Percentiles rank a stretch among this genome's conserved stretches.
Evolutionary conservation across 164 flowering plant species (phyloP).

Genomic region (Chimonanthus praecox): DNA sequence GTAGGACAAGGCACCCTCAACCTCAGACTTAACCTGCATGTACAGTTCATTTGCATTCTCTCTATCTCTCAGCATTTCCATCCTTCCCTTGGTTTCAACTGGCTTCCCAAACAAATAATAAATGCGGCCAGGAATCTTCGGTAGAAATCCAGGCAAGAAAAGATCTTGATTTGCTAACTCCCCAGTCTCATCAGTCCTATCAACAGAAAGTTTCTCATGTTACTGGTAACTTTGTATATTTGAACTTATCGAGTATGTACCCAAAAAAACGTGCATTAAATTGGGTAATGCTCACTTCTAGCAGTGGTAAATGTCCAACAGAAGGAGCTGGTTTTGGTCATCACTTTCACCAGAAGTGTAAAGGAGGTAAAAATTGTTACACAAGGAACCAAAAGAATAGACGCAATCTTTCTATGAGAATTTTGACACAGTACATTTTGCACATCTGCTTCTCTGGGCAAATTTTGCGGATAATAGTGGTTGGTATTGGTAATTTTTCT

Average conservation of each 20-base stretch:
- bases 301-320: too few relatives aligned
- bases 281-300: neutral
- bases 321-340: neutral
- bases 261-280: neutral
- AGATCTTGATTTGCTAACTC: conserved; percentile 52
- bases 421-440: too few relatives aligned
- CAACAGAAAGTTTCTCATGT: neutral
- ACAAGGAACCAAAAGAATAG: neutral
- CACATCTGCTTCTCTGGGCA: neutral
- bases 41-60: conserved; percentile 50
- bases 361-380: too few relatives aligned
- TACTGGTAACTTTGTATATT: neutral
- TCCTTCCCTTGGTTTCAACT: conserved; percentile 52
- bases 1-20: conserved; percentile 45
- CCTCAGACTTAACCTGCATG: conserved; percentile 55
- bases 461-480: neutral
- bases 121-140: conserved; percentile 80
- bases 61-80: conserved; percentile 40
- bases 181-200: conserved; percentile 40
- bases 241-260: neutral
- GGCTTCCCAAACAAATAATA: conserved; percentile 87
- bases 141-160: conserved; percentile 51
- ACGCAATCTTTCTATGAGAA: neutral
- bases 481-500: neutral
- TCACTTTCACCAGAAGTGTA: neutral